Evolutionary conservation across 83 land plant species (phyloP).

Genomic region (Isoetes engelmannii): DNA sequence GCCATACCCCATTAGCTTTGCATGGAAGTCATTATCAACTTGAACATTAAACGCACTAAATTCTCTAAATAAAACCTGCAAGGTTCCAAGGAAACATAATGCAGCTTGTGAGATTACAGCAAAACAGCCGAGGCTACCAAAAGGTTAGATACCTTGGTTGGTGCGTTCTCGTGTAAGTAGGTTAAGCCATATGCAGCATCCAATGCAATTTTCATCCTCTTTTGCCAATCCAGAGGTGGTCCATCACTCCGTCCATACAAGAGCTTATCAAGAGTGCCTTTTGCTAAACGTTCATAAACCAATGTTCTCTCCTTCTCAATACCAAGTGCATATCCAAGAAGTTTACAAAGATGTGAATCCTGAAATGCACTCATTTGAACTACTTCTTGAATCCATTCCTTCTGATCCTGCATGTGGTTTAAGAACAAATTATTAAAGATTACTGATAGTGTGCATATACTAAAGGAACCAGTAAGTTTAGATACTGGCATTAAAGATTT

Average conservation of each 20-base stretch:
- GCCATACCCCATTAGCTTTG: constrained; percentile 89
- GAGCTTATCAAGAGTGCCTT: constrained; percentile 73
- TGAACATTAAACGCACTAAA: constrained; percentile 69
- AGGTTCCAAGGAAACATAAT: neutral
- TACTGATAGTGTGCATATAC: too few relatives aligned
- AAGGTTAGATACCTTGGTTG: constrained; percentile 52
- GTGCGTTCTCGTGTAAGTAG: constrained; percentile 74
- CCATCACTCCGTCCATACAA: constrained; percentile 53
- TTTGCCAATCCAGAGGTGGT: constrained; percentile 64
- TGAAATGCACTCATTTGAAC: too few relatives aligned
- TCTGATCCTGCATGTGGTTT: too few relatives aligned
- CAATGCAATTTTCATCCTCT: constrained; percentile 66
- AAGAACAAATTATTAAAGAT: too few relatives aligned
- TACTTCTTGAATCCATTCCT: too few relatives aligned
- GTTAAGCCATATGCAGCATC: constrained; percentile 88
- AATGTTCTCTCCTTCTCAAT: constrained; percentile 38
- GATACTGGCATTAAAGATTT: too few relatives aligned
- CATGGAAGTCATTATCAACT: constrained; percentile 73
- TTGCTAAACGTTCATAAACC: constrained; percentile 65
- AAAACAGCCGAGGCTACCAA: neutral
- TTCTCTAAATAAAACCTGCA: constrained; percentile 72
- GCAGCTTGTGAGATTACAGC: neutral
- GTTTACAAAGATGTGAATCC: too few relatives aligned
- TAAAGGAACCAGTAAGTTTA: too few relatives aligned
- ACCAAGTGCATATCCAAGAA: too few relatives aligned